A percentile compares a stretch with the other conserved stretches of the same genome.
These are phyloP conservation scores for Metarhizium sp. DNA, from an alignment of 2,329 filamentous ascomycete species.

Conservation along the genomic window DNA sequence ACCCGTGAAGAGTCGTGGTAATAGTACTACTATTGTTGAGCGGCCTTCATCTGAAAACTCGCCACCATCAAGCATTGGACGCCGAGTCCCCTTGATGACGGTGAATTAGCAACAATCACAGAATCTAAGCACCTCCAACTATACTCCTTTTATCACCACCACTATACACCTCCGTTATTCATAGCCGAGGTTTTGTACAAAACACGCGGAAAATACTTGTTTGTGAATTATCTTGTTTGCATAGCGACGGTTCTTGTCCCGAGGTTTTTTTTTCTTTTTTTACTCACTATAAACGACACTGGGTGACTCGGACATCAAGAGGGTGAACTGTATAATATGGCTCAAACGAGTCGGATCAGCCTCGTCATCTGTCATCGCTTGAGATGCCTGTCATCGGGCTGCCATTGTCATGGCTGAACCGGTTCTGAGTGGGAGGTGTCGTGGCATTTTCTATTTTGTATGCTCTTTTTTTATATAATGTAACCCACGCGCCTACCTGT, in stretches of 20 bases:
- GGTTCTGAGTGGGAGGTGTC: background rate
- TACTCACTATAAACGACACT: constrained; percentile 6
- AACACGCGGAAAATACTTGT: constrained; percentile 11
- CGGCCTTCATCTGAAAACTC: constrained; percentile 42
- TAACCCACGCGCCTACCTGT: background rate
- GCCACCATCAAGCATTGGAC: constrained; percentile 38
- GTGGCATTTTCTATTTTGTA: constrained; percentile 3
- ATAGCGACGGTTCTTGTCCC: constrained; percentile 25
- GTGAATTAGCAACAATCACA: constrained; percentile 32
- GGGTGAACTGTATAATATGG: background rate
- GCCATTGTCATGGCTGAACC: background rate
- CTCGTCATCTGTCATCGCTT: background rate
- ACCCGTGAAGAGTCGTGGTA: constrained; percentile 40
- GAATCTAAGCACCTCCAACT: background rate
- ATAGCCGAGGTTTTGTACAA: constrained; percentile 14
- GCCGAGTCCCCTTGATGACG: constrained; percentile 56
- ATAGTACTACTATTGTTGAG: constrained; percentile 40
- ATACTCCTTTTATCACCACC: background rate
- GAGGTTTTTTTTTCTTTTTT: constrained; percentile 8
- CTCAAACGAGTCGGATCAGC: background rate
- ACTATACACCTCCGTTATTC: background rate
- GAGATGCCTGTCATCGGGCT: background rate
- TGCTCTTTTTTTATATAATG: background rate
- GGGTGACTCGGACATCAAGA: background rate
- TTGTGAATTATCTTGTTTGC: constrained; percentile 23